phyloP scores from a whole-genome alignment of 495 filamentous ascomycete genomes.

The Penicillium robsamsonii region DNA sequence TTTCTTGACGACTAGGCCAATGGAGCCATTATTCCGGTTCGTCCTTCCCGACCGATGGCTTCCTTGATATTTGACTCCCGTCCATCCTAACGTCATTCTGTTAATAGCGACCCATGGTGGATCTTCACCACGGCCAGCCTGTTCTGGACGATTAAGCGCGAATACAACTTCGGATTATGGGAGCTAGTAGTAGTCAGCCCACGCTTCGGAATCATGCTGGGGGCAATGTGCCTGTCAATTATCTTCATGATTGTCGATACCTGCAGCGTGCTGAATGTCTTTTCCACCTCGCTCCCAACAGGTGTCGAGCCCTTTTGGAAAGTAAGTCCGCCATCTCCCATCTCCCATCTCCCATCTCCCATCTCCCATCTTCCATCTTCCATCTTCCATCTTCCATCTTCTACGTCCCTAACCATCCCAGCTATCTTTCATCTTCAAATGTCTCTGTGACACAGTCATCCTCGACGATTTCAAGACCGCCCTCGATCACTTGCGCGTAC shows the following conservation, averaged over 20 bases:
- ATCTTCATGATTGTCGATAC: slow-evolving; percentile 53
- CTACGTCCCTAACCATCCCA: slow-evolving; percentile 10
- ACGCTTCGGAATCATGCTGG: slow-evolving; percentile 56
- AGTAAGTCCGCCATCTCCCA: slow-evolving; percentile 17
- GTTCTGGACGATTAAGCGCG: slow-evolving; percentile 53
- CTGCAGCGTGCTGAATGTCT: slow-evolving; percentile 32
- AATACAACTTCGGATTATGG: slow-evolving; percentile 50
- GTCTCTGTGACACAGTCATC: slow-evolving; percentile 56
- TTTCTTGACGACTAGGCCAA: slow-evolving; percentile 49
- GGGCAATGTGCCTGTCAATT: slow-evolving; percentile 53
- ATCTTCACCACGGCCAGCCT: slow-evolving; percentile 51
- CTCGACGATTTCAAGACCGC: slow-evolving; percentile 64
- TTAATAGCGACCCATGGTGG: slow-evolving; percentile 59
- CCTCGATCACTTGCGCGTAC: slow-evolving; percentile 37
- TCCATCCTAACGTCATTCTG: not conserved
- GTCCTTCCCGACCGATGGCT: not conserved
- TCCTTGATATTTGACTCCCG: not conserved
- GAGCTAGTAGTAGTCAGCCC: slow-evolving; percentile 51
- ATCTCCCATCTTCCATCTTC: too few species aligned
- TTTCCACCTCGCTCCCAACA: slow-evolving; percentile 28
- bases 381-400: not conserved
- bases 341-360: too few species aligned
- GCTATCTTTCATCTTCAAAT: slow-evolving; percentile 59
- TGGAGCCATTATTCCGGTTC: slow-evolving; percentile 52
- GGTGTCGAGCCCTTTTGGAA: slow-evolving; percentile 46